These are phyloP conservation scores for Naganishia onofrii DNA, from an alignment of 768 basidiomycete genomes.

Conservation along the genomic window DNA sequence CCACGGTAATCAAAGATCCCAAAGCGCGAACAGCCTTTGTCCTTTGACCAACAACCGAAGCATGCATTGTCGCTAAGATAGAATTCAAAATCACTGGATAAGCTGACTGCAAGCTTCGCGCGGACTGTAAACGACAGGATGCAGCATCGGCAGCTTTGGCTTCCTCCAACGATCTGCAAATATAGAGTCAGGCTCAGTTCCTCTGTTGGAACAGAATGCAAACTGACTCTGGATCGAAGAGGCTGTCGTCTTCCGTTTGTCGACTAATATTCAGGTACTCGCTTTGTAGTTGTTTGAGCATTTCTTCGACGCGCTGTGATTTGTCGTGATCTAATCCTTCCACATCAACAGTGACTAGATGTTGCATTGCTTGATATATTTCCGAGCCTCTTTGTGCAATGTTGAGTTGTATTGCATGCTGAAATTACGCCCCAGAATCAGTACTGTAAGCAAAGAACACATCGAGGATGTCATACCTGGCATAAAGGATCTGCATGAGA, in stretches of 20 bases:
- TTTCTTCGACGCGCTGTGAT: not conserved
- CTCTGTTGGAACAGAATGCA: no score
- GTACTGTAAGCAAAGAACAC: no score
- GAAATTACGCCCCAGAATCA: not conserved
- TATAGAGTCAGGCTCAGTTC: not conserved
- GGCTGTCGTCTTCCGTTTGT: slow-evolving; percentile 21
- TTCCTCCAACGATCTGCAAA: slow-evolving; percentile 13
- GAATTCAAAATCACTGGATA: slow-evolving; percentile 80
- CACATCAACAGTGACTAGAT: not conserved
- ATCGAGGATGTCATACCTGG: not conserved
- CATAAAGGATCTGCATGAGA: not conserved
- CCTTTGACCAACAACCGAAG: slow-evolving; percentile 82
- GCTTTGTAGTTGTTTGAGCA: not conserved
- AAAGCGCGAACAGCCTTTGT: slow-evolving; percentile 89
- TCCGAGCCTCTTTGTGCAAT: slow-evolving; percentile 9
- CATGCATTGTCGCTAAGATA: slow-evolving; percentile 75
- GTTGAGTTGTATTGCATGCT: slow-evolving; percentile 24
- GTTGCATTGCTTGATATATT: slow-evolving; percentile 7
- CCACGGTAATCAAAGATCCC: slow-evolving; percentile 83
- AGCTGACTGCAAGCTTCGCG: slow-evolving; percentile 62
- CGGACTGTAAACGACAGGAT: slow-evolving; percentile 4
- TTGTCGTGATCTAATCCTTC: not conserved
- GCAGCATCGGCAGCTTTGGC: slow-evolving; percentile 11
- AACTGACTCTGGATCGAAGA: slow-evolving; percentile 27
- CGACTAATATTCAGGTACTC: not conserved